Evolutionary conservation across 1,284 basidiomycete species (phyloP).

Genomic region (Amylostereum areolatum): DNA sequence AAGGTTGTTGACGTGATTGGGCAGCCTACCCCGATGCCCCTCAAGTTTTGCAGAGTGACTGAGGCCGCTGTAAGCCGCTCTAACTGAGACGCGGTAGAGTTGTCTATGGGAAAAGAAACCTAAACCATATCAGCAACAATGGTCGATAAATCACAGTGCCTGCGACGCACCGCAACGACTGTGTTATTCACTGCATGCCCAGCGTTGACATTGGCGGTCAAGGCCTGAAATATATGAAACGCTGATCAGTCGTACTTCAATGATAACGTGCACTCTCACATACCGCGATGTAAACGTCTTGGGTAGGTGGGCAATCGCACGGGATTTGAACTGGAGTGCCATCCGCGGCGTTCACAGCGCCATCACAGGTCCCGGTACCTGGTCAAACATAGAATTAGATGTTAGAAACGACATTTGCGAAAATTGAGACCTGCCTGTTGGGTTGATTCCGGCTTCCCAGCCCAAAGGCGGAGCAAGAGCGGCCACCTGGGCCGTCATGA

Average conservation of each 20-base stretch:
- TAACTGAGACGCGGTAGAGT: slow-evolving; percentile 21
- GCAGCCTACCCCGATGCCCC: slow-evolving; percentile 31
- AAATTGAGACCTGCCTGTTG: slow-evolving; percentile 19
- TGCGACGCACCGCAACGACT: slow-evolving; percentile 41
- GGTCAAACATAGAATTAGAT: no score
- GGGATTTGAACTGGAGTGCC: slow-evolving; percentile 45
- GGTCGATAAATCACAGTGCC: slow-evolving; percentile 48
- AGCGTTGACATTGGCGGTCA: slow-evolving; percentile 18
- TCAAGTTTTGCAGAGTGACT: slow-evolving; percentile 30
- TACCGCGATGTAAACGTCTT: not conserved
- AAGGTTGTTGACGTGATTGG: slow-evolving; percentile 31
- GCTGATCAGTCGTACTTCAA: no score
- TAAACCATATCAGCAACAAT: slow-evolving; percentile 40
- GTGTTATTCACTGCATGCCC: slow-evolving; percentile 21
- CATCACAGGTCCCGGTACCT: slow-evolving; percentile 45
- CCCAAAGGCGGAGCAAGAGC: slow-evolving; percentile 1
- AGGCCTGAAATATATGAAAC: slow-evolving; percentile 4
- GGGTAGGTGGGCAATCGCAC: slow-evolving; percentile 45
- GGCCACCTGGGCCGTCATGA: slow-evolving; percentile 3
- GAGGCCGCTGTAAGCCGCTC: slow-evolving; percentile 27
- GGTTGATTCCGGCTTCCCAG: slow-evolving; percentile 17
- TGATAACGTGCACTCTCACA: not conserved
- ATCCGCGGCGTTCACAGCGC: slow-evolving; percentile 39
- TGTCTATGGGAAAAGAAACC: slow-evolving; percentile 29
- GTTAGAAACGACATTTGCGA: no score